A percentile compares a stretch with the other conserved stretches of the same genome.
Conservation (phyloP, 257 asterid genomes). For the Pogostemon cablin region DNA sequence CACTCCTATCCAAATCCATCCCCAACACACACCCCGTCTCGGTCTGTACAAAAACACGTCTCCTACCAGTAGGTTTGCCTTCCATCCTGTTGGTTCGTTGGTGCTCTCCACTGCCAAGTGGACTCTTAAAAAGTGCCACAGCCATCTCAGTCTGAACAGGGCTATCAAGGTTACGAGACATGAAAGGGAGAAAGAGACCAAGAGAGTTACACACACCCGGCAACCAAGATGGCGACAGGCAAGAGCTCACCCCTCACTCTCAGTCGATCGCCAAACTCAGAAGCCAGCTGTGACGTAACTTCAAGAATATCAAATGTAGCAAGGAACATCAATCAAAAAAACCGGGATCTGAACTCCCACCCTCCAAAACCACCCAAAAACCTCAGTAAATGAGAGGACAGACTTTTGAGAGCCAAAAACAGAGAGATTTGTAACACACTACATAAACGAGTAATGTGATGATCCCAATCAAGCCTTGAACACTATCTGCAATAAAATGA, state of each 20-base stretch:
- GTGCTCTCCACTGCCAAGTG: slow-evolving; percentile 64
- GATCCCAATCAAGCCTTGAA: slow-evolving; percentile 29
- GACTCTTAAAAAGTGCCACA: slow-evolving; percentile 73
- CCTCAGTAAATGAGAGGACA: slow-evolving; percentile 20
- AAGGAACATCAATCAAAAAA: slow-evolving; percentile 50
- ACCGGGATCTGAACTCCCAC: slow-evolving; percentile 33
- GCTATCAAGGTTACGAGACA: slow-evolving; percentile 83
- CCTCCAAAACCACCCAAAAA: slow-evolving; percentile 18
- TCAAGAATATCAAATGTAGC: slow-evolving; percentile 27
- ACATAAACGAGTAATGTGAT: slow-evolving; percentile 51
- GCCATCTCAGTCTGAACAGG: slow-evolving; percentile 98
- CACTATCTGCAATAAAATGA: slow-evolving; percentile 40
- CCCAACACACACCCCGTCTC: slow-evolving; percentile 93
- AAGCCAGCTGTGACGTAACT: slow-evolving; percentile 49
- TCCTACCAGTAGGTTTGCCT: slow-evolving; percentile 69
- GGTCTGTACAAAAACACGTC: slow-evolving; percentile 94
- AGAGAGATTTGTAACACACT: slow-evolving; percentile 36
- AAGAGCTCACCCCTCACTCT: slow-evolving; percentile 59
- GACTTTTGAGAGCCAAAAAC: slow-evolving; percentile 17
- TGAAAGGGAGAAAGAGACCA: slow-evolving; percentile 42
- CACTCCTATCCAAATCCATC: slow-evolving; percentile 90
- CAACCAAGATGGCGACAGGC: slow-evolving; percentile 58
- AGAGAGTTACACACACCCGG: slow-evolving; percentile 40
- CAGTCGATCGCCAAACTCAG: slow-evolving; percentile 54
- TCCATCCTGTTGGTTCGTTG: slow-evolving; percentile 60